A percentile compares a stretch with the other conserved stretches of the same genome.
Evolutionary conservation across 1,284 basidiomycete species (phyloP).

Genomic region (Wolfiporia cocos): DNA sequence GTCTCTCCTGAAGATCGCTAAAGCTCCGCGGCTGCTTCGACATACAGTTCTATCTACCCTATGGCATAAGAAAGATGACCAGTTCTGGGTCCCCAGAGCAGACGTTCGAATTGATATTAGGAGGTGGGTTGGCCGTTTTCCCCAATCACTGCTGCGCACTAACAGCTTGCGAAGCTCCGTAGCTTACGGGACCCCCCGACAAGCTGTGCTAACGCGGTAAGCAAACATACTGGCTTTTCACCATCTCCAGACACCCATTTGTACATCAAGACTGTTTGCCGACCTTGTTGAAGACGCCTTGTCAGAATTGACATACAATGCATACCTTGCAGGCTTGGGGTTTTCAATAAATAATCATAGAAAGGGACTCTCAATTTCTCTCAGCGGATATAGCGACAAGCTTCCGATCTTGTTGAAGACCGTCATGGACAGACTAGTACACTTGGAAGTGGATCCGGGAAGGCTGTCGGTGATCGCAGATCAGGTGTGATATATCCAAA

Average conservation of each 20-base stretch:
- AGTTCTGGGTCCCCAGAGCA: constrained; percentile 27
- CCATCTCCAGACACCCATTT: too few species aligned
- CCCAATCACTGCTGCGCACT: neutral
- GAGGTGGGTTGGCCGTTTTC: constrained; percentile 11
- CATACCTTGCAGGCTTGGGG: constrained; percentile 56
- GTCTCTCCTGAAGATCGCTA: too few species aligned
- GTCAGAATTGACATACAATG: constrained; percentile 47
- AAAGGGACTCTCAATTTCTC: constrained; percentile 38
- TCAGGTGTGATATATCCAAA: constrained; percentile 14
- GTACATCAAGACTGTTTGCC: constrained; percentile 21
- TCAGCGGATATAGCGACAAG: constrained; percentile 67
- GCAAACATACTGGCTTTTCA: neutral
- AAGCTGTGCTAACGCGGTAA: constrained; percentile 22
- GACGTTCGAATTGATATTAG: constrained; percentile 18
- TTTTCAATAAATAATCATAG: constrained; percentile 43
- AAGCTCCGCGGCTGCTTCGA: constrained; percentile 19
- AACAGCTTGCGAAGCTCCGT: constrained; percentile 13
- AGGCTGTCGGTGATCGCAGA: constrained; percentile 22
- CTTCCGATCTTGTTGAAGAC: constrained; percentile 44
- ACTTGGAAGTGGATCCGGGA: constrained; percentile 14
- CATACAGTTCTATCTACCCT: constrained; percentile 14
- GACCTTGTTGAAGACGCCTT: constrained; percentile 28
- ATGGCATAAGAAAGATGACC: constrained; percentile 28
- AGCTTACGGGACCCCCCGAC: constrained; percentile 21
- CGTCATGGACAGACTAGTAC: constrained; percentile 17